These are phyloP conservation scores for Castanea sativa DNA, from an alignment of 306 rosid genomes.

Conservation along the genomic window DNA sequence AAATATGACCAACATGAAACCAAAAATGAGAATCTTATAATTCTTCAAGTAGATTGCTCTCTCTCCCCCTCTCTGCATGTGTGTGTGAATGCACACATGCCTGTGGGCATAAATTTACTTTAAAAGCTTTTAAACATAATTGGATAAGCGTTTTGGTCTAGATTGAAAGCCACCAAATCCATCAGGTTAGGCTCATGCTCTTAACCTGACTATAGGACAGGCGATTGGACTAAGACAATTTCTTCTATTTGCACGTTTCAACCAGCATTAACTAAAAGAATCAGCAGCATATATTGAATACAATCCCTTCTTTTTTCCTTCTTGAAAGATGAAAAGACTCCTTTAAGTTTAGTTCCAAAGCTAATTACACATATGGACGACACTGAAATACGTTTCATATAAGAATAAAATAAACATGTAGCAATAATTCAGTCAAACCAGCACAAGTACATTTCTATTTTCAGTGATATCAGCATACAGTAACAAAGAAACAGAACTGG, in stretches of 20 bases:
- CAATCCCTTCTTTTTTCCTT: not conserved
- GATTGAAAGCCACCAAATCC: not conserved
- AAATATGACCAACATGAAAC: not conserved
- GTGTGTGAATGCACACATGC: too few relatives aligned
- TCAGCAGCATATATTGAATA: not conserved
- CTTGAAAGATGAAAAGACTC: not conserved
- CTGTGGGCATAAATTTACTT: not conserved
- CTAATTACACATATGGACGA: not conserved
- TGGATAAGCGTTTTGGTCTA: not conserved
- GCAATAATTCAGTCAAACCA: not conserved
- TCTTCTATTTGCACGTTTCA: not conserved
- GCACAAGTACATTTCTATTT: not conserved
- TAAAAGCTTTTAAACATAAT: not conserved
- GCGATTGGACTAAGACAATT: not conserved
- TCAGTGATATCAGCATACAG: constrained; percentile 6
- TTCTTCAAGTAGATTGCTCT: not conserved
- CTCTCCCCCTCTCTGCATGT: not conserved
- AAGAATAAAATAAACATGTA: not conserved
- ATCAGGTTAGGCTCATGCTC: not conserved
- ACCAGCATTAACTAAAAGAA: not conserved
- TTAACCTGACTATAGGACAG: not conserved
- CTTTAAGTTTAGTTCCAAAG: not conserved
- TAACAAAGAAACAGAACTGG: constrained; percentile 31
- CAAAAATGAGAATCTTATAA: not conserved
- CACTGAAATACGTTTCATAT: not conserved